A percentile compares a stretch with the other conserved stretches of the same genome.
These are phyloP conservation scores for Alternaria postmessia DNA, from an alignment of 2,329 filamentous ascomycete species.

Conservation along the genomic window DNA sequence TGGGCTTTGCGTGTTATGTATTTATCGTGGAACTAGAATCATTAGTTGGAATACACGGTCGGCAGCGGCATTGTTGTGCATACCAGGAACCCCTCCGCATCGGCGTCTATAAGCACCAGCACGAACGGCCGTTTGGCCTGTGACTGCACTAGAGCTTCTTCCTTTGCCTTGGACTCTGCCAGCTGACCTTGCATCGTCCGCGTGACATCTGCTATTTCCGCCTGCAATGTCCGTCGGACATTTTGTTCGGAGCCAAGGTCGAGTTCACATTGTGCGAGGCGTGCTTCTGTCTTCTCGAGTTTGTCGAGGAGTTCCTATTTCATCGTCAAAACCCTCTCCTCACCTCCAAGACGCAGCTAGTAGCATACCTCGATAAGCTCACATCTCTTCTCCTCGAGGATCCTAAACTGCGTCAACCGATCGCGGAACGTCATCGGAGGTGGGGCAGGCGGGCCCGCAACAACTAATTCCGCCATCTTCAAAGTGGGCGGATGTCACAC, in stretches of 20 bases:
- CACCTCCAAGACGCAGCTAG: background rate
- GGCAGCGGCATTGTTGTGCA: conserved; percentile 1
- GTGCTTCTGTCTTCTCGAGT: conserved; percentile 48
- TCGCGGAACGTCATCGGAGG: conserved; percentile 42
- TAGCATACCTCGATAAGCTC: conserved; percentile 48
- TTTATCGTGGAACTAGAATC: conserved; percentile 47
- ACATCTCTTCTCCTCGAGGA: conserved; percentile 48
- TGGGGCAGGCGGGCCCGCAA: conserved; percentile 19
- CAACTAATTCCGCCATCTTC: conserved; percentile 22
- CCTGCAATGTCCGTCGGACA: conserved; percentile 47
- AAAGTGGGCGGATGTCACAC: conserved; percentile 14
- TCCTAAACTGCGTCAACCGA: conserved; percentile 47
- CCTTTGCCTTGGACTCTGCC: conserved; percentile 39
- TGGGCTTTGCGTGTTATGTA: conserved; percentile 47
- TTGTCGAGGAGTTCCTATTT: conserved; percentile 48
- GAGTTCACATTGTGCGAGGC: conserved; percentile 47
- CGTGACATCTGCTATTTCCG: conserved; percentile 33
- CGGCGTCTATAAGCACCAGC: conserved; percentile 49
- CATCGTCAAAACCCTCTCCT: background rate
- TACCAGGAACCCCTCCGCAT: conserved; percentile 49
- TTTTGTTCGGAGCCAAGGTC: conserved; percentile 51
- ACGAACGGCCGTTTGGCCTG: conserved; percentile 48
- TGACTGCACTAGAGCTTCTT: conserved; percentile 40
- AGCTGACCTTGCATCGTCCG: conserved; percentile 17
- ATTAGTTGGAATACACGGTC: conserved; percentile 5